These are phyloP conservation scores for Peronospora destructor DNA, from an alignment of 352 stramenopile genomes.

Conservation along the genomic window DNA sequence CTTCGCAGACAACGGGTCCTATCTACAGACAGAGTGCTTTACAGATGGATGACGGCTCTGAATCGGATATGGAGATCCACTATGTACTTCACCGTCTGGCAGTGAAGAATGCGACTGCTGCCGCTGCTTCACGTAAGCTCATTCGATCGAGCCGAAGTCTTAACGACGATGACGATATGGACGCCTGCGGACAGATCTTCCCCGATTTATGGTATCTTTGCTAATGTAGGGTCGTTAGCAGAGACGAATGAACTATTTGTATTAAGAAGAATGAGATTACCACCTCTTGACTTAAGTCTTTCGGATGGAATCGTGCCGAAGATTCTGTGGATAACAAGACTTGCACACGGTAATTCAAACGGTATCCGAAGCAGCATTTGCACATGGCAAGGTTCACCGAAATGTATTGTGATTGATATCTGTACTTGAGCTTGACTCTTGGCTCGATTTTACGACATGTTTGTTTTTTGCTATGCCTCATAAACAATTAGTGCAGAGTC, in stretches of 20 bases:
- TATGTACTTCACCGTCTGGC: slow-evolving; percentile 40
- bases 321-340: too few relatives aligned
- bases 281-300: background rate
- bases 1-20: slow-evolving; percentile 9
- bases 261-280: background rate
- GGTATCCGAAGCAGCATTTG: too few relatives aligned
- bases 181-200: slow-evolving; percentile 38
- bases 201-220: slow-evolving; percentile 47
- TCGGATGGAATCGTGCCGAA: too few relatives aligned
- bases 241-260: slow-evolving; percentile 5
- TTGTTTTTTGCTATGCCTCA: too few relatives aligned
- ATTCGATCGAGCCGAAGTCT: slow-evolving; percentile 28
- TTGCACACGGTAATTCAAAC: too few relatives aligned
- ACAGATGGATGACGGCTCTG: slow-evolving; percentile 9
- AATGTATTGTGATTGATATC: too few relatives aligned
- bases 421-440: too few relatives aligned
- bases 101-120: slow-evolving; percentile 25
- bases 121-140: slow-evolving; percentile 24
- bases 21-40: slow-evolving; percentile 23
- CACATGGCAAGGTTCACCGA: too few relatives aligned
- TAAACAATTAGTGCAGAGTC: background rate
- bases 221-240: slow-evolving; percentile 18
- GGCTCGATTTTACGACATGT: too few relatives aligned
- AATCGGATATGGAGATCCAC: slow-evolving; percentile 27
- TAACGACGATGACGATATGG: slow-evolving; percentile 46